Conservation (phyloP, 345 rosid species). For the Garcia nutans region DNA sequence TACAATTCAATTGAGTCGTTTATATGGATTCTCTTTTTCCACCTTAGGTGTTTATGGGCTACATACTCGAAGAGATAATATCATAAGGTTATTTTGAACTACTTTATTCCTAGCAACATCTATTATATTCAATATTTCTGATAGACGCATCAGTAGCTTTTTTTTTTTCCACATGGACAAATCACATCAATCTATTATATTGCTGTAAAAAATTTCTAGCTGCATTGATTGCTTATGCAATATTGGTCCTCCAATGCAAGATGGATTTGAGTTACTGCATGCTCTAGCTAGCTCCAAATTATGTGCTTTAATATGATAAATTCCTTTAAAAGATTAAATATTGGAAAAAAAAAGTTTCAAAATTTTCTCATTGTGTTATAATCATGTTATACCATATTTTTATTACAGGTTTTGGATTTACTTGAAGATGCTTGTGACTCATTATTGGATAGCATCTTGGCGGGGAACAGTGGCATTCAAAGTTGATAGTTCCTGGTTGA, state of each 20-base stretch:
- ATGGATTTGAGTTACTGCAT: background rate
- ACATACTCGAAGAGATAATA: no score
- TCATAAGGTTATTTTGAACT: no score
- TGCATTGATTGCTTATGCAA: background rate
- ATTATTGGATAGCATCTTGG: conserved; percentile 68
- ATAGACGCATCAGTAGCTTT: no score
- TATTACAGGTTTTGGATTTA: conserved; percentile 68
- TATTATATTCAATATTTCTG: no score
- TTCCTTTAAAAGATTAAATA: background rate
- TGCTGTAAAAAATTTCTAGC: background rate
- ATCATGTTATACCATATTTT: background rate
- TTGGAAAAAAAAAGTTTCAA: background rate
- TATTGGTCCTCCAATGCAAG: background rate
- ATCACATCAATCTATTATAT: no score
- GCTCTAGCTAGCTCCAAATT: background rate
- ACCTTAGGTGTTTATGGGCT: no score
- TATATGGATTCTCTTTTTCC: no score
- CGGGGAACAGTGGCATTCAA: conserved; percentile 30
- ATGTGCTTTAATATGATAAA: background rate
- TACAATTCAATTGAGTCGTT: no score
- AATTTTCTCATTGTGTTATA: background rate
- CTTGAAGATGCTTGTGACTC: conserved; percentile 95
- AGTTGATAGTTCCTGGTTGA: conserved; percentile 9
- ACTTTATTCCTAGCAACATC: no score
- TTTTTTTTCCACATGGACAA: no score